Evolutionary conservation across 768 basidiomycete genomes (phyloP).

Genomic region (Lepiota venenata): DNA sequence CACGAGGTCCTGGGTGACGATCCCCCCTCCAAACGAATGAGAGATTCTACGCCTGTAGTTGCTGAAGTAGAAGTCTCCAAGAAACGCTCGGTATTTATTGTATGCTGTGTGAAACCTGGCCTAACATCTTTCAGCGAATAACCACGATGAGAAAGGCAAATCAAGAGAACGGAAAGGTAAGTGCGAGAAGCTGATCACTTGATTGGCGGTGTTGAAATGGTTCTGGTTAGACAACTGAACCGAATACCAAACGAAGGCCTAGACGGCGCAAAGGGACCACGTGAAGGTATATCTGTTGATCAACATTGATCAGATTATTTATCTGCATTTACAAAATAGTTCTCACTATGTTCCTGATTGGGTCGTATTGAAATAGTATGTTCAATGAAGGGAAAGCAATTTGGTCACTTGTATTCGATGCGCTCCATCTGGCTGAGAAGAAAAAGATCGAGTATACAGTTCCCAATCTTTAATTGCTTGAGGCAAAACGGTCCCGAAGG

Average conservation of each 20-base stretch:
- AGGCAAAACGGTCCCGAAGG: too few species aligned
- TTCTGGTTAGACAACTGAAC: not conserved
- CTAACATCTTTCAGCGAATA: not conserved
- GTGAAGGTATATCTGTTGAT: not conserved
- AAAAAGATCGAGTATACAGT: too few species aligned
- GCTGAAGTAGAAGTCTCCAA: not conserved
- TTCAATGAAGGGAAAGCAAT: too few species aligned
- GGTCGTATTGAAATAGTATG: too few species aligned
- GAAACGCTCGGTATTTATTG: constrained; percentile 2
- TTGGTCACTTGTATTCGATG: too few species aligned
- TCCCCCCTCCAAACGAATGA: not conserved
- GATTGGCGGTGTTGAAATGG: not conserved
- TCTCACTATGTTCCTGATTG: too few species aligned
- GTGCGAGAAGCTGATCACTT: not conserved
- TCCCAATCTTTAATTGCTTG: too few species aligned
- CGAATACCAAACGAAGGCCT: not conserved
- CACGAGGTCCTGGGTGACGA: not conserved
- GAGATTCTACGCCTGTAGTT: not conserved
- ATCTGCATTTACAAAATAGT: not conserved
- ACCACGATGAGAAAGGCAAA: not conserved
- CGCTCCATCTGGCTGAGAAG: too few species aligned
- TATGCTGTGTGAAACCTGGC: not conserved
- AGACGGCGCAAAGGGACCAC: not conserved
- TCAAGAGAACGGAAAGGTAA: not conserved
- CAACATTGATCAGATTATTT: not conserved